Percentiles rank a stretch among this genome's conserved stretches.
phyloP scores from a whole-genome alignment of 352 stramenopile species.

The Pilasporangium apinafurcum region DNA sequence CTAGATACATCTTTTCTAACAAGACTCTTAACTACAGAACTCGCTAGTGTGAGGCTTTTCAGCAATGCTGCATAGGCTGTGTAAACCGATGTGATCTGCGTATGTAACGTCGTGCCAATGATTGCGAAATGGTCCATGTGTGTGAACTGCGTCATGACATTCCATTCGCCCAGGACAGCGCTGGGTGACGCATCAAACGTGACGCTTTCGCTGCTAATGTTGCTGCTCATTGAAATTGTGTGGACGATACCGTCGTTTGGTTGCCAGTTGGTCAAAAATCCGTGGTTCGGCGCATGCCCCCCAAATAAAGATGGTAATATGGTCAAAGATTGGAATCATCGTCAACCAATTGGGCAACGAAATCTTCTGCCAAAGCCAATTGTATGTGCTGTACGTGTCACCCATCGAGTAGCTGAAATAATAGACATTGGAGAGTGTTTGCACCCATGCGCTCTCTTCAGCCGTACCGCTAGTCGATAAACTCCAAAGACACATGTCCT shows the following conservation, averaged over 20 bases:
- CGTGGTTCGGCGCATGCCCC: constrained; percentile 19
- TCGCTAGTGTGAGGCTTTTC: constrained; percentile 12
- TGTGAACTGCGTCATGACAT: constrained; percentile 37
- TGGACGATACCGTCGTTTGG: constrained; percentile 40
- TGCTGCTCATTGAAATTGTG: constrained; percentile 34
- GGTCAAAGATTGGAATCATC: constrained; percentile 32
- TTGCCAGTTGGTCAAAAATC: constrained; percentile 29
- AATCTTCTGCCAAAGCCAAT: constrained; percentile 28
- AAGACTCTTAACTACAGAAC: too few relatives aligned
- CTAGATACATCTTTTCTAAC: neutral
- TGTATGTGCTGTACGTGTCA: constrained; percentile 16
- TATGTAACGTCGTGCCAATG: constrained; percentile 33
- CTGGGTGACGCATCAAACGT: constrained; percentile 15
- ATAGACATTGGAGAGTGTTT: constrained; percentile 17
- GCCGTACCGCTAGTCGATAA: constrained; percentile 14
- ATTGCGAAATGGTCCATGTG: constrained; percentile 39
- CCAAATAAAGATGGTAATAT: constrained; percentile 23
- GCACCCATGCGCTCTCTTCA: constrained; percentile 25
- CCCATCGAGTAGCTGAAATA: constrained; percentile 26
- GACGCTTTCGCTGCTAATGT: constrained; percentile 12
- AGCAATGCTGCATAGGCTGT: constrained; percentile 19
- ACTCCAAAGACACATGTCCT: constrained; percentile 21
- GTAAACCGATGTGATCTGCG: constrained; percentile 29
- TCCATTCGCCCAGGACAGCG: constrained; percentile 38
- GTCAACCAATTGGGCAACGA: constrained; percentile 37